Evolutionary conservation across 2,329 filamentous ascomycete species (phyloP), one percentile per base, ranked within the genome.

Genomic region (Fusarium hostae): DNA sequence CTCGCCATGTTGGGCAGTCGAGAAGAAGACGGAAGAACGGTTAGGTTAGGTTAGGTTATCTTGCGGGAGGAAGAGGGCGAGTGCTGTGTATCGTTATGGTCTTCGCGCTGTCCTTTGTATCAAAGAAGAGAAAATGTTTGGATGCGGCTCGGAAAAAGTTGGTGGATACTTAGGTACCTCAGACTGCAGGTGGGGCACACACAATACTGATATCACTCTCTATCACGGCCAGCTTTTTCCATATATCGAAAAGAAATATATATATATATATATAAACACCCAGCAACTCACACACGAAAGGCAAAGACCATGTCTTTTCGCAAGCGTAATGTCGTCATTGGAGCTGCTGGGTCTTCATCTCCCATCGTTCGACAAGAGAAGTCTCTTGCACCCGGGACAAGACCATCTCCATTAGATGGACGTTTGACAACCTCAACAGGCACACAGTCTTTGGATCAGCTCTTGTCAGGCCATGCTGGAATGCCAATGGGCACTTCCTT

Each of bases 361-460:
- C 59, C 75, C 7, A 47, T 58, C 51, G 54, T 66, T 11, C 73
- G 78, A 43, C 78, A 76, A 52, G 82, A 83, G 66, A 81, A 80
- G 66, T 77, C 80, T 24, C 81, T 84, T 41, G 76, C 82, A 4
- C 80, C 82, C 1, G 88, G 87, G 24, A 87, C 94, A 26, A 90
- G 95, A 54, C 94, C 95, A 20, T 99, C 96, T 16, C 94, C 95
- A 50, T 84, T 97, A 35, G 95, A 97, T 79, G 95, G 95, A 61
- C 91, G 94, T 51, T 87, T 90, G 40, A 97, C 94, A 11, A 98
- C 93, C 4, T 99, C 96, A 1, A 98, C 96, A 0, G 96, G 96
- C 26, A 95, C 94, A 1, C 87, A 90, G 6, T 97, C 94, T 22
- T 84, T 99, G 43, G 96, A 99, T 78, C 89, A 89, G 65, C 86